phyloP scores from a whole-genome alignment of 202 grass and related monocot genomes.

The Tripidium arundinaceum region DNA sequence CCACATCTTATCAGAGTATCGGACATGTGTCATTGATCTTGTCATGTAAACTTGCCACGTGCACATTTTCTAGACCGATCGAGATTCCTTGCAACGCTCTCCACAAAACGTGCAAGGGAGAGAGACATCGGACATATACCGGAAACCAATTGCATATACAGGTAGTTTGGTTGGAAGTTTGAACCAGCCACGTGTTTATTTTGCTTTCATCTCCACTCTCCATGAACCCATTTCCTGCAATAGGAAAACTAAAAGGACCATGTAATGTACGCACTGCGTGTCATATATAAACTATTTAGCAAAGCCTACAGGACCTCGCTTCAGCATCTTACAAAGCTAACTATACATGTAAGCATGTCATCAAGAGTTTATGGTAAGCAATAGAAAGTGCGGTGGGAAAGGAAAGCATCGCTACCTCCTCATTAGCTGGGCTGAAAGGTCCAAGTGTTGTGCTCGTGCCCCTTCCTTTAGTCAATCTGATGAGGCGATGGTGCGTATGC shows the following conservation, averaged over 20 bases:
- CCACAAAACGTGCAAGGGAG: not conserved
- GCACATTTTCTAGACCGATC: no score
- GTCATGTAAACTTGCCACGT: no score
- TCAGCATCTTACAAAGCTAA: constrained; percentile 41
- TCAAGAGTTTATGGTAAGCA: constrained; percentile 12
- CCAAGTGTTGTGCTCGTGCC: constrained; percentile 26
- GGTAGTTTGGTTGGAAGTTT: constrained; percentile 18
- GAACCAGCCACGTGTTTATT: constrained; percentile 21
- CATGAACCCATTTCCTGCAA: no score
- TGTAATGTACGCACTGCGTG: no score
- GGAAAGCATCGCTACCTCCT: constrained; percentile 29
- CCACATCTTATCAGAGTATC: no score
- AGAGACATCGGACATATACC: not conserved
- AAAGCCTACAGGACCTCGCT: no score
- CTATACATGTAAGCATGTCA: constrained; percentile 23
- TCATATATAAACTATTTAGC: no score
- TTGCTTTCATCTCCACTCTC: no score
- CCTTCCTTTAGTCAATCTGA: constrained; percentile 35
- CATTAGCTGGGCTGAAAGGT: no score
- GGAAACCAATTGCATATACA: constrained; percentile 12
- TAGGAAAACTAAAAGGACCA: no score
- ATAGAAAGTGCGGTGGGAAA: constrained; percentile 30
- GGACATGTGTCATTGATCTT: no score
- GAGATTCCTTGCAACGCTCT: no score
- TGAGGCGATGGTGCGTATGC: constrained; percentile 56